Percentiles rank a stretch among this genome's conserved stretches.
Conservation (phyloP, 1,139 yeast genomes). For the Scheffersomyces segobiensis region DNA sequence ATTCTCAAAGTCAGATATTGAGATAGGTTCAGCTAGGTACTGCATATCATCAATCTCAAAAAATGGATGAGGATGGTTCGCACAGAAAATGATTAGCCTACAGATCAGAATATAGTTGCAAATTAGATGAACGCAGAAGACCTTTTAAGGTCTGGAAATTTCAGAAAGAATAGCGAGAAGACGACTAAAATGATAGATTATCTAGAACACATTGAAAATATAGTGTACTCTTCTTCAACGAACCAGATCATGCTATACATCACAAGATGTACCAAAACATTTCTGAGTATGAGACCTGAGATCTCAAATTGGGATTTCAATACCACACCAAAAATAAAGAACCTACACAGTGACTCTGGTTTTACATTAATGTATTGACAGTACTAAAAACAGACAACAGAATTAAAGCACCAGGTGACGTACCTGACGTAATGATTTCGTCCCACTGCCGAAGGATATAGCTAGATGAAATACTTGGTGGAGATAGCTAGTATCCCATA, state of each 20-base stretch:
- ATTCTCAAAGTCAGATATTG: background rate
- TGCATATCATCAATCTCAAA: background rate
- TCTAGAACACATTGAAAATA: background rate
- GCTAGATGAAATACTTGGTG: background rate
- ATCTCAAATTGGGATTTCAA: background rate
- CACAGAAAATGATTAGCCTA: background rate
- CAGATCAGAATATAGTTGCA: background rate
- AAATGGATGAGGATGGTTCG: background rate
- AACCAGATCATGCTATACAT: too few species aligned
- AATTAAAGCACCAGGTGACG: conserved; percentile 1
- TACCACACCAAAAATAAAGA: background rate
- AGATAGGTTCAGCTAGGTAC: background rate
- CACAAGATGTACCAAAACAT: background rate
- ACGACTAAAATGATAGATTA: too few species aligned
- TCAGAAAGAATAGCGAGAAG: background rate
- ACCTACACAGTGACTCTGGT: background rate
- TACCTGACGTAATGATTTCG: conserved; percentile 3
- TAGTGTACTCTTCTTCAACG: background rate
- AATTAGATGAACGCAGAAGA: background rate
- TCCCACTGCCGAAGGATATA: background rate
- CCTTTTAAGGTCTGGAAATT: background rate
- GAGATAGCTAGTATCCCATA: background rate
- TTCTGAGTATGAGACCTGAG: background rate
- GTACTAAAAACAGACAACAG: background rate
- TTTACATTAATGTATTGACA: background rate